These are phyloP conservation scores for Aquilaria yunnanensis DNA, from an alignment of 345 rosid genomes.

Conservation along the genomic window DNA sequence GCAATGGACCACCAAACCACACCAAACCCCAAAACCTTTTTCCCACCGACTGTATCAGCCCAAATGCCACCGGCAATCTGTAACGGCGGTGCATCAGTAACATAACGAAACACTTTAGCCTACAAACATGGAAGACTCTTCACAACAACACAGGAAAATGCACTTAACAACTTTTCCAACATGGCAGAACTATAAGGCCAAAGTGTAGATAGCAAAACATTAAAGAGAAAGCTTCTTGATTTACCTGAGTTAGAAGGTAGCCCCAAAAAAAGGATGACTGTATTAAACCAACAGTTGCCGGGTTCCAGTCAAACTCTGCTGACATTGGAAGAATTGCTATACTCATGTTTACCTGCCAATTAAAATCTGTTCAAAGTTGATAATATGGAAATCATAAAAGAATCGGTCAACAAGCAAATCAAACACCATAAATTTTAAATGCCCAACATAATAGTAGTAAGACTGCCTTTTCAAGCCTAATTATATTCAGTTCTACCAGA, in stretches of 20 bases:
- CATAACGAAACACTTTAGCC: no score
- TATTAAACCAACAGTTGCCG: slow-evolving; percentile 78
- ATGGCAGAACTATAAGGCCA: not conserved
- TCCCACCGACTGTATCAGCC: slow-evolving; percentile 95
- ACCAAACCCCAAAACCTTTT: slow-evolving; percentile 78
- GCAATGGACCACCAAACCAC: slow-evolving; percentile 96
- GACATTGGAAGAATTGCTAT: slow-evolving; percentile 99
- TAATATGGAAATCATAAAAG: slow-evolving; percentile 1
- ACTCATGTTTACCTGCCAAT: slow-evolving; percentile 91
- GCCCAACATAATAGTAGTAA: not conserved
- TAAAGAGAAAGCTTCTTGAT: not conserved
- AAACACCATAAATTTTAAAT: not conserved
- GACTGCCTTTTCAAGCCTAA: no score
- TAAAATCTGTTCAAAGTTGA: slow-evolving; percentile 21
- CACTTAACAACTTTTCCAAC: not conserved
- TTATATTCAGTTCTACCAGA: no score
- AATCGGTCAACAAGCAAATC: not conserved
- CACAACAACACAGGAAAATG: no score
- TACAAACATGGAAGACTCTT: no score
- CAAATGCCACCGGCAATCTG: slow-evolving; percentile 95
- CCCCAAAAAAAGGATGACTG: slow-evolving; percentile 99
- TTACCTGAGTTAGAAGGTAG: slow-evolving; percentile 88
- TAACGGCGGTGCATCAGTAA: slow-evolving; percentile 7
- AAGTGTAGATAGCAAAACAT: not conserved
- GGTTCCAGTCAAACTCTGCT: slow-evolving; percentile 85